These are phyloP conservation scores for Colletotrichum lini DNA, from an alignment of 2,329 filamentous ascomycete species.

Conservation along the genomic window DNA sequence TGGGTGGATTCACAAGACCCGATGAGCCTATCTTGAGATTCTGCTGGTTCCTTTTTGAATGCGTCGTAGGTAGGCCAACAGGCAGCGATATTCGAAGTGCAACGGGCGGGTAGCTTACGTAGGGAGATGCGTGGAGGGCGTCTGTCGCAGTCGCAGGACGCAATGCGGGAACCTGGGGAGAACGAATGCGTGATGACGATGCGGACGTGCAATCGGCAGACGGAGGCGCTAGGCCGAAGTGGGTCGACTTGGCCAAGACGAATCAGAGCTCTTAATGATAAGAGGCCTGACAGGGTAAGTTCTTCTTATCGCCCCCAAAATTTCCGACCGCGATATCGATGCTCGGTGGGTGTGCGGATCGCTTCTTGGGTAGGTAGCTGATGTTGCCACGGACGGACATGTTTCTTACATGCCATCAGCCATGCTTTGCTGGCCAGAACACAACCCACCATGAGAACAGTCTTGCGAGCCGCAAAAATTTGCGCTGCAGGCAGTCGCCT, in stretches of 20 bases:
- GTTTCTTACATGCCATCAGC: slow-evolving; percentile 21
- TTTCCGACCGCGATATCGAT: slow-evolving; percentile 25
- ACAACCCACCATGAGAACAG: slow-evolving; percentile 39
- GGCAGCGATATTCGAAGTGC: slow-evolving; percentile 26
- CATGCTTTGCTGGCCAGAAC: slow-evolving; percentile 27
- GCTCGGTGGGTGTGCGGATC: slow-evolving; percentile 18
- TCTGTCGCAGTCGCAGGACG: slow-evolving; percentile 30
- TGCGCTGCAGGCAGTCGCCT: slow-evolving; percentile 27
- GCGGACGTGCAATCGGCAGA: slow-evolving; percentile 30
- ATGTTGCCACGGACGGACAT: slow-evolving; percentile 6
- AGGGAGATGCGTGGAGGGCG: slow-evolving; percentile 21
- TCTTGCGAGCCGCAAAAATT: slow-evolving; percentile 28
- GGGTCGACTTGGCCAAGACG: background rate
- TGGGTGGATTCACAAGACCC: slow-evolving; percentile 12
- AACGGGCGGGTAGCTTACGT: slow-evolving; percentile 25
- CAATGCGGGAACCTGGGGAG: slow-evolving; percentile 2
- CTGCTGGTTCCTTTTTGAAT: slow-evolving; percentile 2
- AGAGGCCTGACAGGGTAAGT: slow-evolving; percentile 8
- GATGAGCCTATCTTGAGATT: slow-evolving; percentile 25
- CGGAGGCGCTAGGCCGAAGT: slow-evolving; percentile 38
- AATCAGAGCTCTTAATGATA: slow-evolving; percentile 25
- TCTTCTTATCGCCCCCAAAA: slow-evolving; percentile 40
- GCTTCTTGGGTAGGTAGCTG: background rate
- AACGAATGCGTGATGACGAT: slow-evolving; percentile 41
- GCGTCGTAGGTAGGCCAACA: background rate